phyloP scores from a whole-genome alignment of 1,284 basidiomycete genomes.

The Irpex sp. region DNA sequence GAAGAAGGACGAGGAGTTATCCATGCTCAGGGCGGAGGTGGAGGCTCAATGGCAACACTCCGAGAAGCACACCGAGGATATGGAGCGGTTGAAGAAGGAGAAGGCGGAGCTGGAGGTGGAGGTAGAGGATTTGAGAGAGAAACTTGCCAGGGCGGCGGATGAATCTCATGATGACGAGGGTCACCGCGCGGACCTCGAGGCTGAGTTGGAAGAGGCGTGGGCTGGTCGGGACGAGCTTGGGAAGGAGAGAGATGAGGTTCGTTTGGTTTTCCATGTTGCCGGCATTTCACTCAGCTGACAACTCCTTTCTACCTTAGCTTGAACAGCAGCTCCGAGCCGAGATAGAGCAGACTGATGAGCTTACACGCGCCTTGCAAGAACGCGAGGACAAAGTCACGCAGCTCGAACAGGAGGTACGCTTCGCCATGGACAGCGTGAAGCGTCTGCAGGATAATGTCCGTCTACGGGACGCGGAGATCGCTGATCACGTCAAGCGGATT shows the following conservation, averaged over 20 bases:
- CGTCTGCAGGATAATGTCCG: conserved; percentile 57
- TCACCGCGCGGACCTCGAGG: conserved; percentile 49
- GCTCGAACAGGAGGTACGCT: conserved; percentile 56
- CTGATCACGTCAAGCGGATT: conserved; percentile 36
- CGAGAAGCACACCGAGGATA: conserved; percentile 32
- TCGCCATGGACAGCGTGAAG: conserved; percentile 43
- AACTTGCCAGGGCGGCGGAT: conserved; percentile 42
- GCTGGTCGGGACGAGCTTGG: conserved; percentile 47
- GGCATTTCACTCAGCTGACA: conserved; percentile 2
- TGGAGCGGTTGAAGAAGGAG: conserved; percentile 26
- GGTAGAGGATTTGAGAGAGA: conserved; percentile 31
- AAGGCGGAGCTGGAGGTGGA: conserved; percentile 37
- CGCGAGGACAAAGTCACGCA: conserved; percentile 50
- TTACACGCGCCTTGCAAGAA: conserved; percentile 50
- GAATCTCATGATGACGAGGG: conserved; percentile 56
- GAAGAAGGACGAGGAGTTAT: conserved; percentile 45
- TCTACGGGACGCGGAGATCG: conserved; percentile 48
- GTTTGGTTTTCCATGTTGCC: not conserved
- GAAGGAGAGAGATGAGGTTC: conserved; percentile 53
- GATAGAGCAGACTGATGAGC: conserved; percentile 42
- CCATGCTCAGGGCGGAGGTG: conserved; percentile 49
- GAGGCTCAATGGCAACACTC: conserved; percentile 63
- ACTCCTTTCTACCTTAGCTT: conserved; percentile 32
- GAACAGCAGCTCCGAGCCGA: conserved; percentile 46
- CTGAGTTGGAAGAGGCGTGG: conserved; percentile 48